These are phyloP conservation scores for Alternaria sp. DNA, from an alignment of 2,329 filamentous ascomycete species.

Conservation along the genomic window DNA sequence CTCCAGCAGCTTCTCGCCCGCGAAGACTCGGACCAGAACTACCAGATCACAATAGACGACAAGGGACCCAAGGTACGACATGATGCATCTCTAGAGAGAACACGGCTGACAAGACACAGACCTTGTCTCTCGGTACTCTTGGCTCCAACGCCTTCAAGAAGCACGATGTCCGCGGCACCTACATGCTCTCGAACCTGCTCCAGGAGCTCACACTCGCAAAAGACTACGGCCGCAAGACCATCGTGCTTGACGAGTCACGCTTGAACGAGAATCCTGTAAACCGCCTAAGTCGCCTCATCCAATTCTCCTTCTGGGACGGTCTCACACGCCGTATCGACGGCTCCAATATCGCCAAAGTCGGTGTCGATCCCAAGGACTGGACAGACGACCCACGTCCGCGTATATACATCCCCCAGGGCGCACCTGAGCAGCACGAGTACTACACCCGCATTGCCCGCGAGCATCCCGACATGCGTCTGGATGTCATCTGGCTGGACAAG, in stretches of 20 bases:
- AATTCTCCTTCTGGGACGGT: slow-evolving; percentile 90
- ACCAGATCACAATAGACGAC: slow-evolving; percentile 98
- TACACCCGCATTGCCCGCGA: slow-evolving; percentile 82
- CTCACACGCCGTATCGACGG: slow-evolving; percentile 90
- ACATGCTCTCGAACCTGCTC: slow-evolving; percentile 95
- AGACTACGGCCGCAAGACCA: slow-evolving; percentile 86
- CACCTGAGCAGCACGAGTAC: slow-evolving; percentile 88
- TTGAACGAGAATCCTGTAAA: slow-evolving; percentile 96
- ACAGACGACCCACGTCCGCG: slow-evolving; percentile 86
- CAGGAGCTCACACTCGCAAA: slow-evolving; percentile 94
- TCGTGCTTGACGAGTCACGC: slow-evolving; percentile 88
- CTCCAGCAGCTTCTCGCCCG: slow-evolving; percentile 79
- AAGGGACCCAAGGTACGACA: slow-evolving; percentile 80
- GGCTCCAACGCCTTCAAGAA: slow-evolving; percentile 85
- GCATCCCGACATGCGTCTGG: slow-evolving; percentile 82
- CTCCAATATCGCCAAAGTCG: slow-evolving; percentile 84
- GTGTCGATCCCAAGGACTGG: slow-evolving; percentile 93
- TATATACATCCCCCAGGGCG: slow-evolving; percentile 87
- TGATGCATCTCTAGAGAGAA: background rate
- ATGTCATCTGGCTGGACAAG: slow-evolving; percentile 81
- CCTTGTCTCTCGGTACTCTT: slow-evolving; percentile 83
- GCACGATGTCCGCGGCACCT: slow-evolving; percentile 92
- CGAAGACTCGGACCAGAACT: slow-evolving; percentile 93
- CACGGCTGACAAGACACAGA: slow-evolving; percentile 58
- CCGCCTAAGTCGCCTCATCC: slow-evolving; percentile 84